Evolutionary conservation across 129 eudicot species (phyloP).

Genomic region (Flaveria brownii): DNA sequence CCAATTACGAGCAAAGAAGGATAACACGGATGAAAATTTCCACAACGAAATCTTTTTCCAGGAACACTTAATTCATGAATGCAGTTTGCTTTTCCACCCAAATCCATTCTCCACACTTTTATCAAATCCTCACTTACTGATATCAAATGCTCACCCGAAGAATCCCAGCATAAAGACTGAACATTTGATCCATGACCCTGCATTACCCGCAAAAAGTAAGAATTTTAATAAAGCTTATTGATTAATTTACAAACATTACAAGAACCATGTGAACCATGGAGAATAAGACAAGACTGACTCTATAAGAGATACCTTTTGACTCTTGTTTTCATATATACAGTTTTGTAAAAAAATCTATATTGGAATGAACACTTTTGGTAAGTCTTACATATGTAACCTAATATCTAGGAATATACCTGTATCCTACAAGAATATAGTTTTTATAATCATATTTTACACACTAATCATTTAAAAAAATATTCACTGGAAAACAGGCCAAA

Average conservation of each 20-base stretch:
- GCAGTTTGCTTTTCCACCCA: conserved; percentile 46
- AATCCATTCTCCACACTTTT: conserved; percentile 65
- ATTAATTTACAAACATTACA: neutral
- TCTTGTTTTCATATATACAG: no score
- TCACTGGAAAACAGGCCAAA: no score
- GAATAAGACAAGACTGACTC: neutral
- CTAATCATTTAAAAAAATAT: no score
- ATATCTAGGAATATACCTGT: no score
- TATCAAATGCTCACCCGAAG: conserved; percentile 57
- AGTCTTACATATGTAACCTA: neutral
- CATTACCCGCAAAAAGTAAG: neutral
- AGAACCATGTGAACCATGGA: neutral
- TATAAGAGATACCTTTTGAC: neutral
- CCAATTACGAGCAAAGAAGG: conserved; percentile 55
- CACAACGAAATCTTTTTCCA: conserved; percentile 52
- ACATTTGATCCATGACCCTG: conserved; percentile 52
- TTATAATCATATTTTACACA: no score
- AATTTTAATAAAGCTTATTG: neutral
- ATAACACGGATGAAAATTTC: conserved; percentile 56
- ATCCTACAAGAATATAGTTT: no score
- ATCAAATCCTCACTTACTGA: conserved; percentile 55
- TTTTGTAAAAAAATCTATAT: neutral
- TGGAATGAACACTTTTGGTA: neutral
- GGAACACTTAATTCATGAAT: conserved; percentile 49
- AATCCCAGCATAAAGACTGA: conserved; percentile 57